Conservation (phyloP, 2,329 filamentous ascomycete genomes). For the Exophiala sp. region DNA sequence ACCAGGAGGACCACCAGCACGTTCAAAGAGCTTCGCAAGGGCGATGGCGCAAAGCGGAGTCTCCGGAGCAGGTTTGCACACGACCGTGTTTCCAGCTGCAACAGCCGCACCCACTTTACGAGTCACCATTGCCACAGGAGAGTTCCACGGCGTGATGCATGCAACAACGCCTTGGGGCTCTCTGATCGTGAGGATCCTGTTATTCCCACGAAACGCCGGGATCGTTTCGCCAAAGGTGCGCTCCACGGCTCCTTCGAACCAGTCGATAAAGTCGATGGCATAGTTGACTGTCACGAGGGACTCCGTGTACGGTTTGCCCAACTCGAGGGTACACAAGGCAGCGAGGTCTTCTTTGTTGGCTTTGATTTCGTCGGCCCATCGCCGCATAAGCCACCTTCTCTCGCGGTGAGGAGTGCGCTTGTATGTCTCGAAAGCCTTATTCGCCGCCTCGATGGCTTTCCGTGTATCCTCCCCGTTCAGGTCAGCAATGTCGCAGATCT, state of each 20-base stretch:
- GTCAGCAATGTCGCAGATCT: slow-evolving; percentile 14
- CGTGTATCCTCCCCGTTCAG: neutral
- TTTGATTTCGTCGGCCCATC: slow-evolving; percentile 25
- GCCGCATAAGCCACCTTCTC: slow-evolving; percentile 16
- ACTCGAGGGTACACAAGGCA: slow-evolving; percentile 56
- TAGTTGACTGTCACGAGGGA: slow-evolving; percentile 47
- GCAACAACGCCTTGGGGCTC: slow-evolving; percentile 39
- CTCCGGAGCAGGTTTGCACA: slow-evolving; percentile 88
- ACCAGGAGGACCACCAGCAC: slow-evolving; percentile 48
- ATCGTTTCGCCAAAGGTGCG: slow-evolving; percentile 13
- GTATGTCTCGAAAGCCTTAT: neutral
- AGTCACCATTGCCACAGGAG: slow-evolving; percentile 32
- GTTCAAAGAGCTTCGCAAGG: slow-evolving; percentile 32
- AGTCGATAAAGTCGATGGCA: slow-evolving; percentile 33
- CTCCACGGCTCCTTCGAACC: slow-evolving; percentile 7
- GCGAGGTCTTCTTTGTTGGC: slow-evolving; percentile 24
- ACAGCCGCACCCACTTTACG: slow-evolving; percentile 29
- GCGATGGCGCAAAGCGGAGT: slow-evolving; percentile 83
- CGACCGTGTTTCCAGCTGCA: slow-evolving; percentile 71
- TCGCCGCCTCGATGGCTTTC: slow-evolving; percentile 1
- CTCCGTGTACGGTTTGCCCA: slow-evolving; percentile 55
- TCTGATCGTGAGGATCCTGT: slow-evolving; percentile 23
- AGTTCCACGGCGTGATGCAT: slow-evolving; percentile 39
- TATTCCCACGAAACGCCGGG: slow-evolving; percentile 17
- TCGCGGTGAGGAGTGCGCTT: slow-evolving; percentile 9